Evolutionary conservation across 257 asterid species (phyloP), one percentile per base, ranked within the genome.

Genomic region (Eucommia ulmoides): DNA sequence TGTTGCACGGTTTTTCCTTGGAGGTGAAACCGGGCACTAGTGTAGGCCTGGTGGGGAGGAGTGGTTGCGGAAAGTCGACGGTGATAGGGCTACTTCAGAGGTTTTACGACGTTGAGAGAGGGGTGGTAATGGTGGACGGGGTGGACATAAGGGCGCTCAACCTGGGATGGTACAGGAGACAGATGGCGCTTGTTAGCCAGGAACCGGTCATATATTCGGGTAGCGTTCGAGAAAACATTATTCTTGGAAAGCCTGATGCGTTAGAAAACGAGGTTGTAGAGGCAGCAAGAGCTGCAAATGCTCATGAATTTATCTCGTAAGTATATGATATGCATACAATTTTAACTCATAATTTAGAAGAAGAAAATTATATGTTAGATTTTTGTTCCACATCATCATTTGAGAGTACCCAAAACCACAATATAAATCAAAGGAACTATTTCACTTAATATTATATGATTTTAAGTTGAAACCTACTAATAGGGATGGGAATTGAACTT

Each of bases 21-120:
- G 85, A 79, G 38, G 79, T 82, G 58, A 71, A 77, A 55, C 73
- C 80, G 7, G 95, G 95, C 21, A 73, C 76, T 1, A 82, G 95
- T 75, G 58, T 71, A 35, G 95, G 95, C 16, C 83, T 82, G 1
- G 93, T 82, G 0, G 95, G 95, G 5, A 79, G 50, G 66, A 85
- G 95, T 51, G 95, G 95, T 0, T 76, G 95, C 15, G 95, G 95
- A 21, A 85, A 85, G 63, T 85, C 95, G 6, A 85, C 95, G 3
- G 84, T 85, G 20, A 71, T 85, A n/a, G 75, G 78, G 7, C 49
- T 85, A 59, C 58, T 82, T 23, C 85, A 82, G 67, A 74, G 95
- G 55, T 85, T 85, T 54, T 85, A 85, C 22, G 95, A 85, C 19
- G 81, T 63, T 1, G 76, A 64, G 18, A 26, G 64, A 0, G 95